A percentile compares a stretch with the other conserved stretches of the same genome.
Evolutionary conservation across 208 protist species (phyloP).

Genomic region (Giardia duodenalis): DNA sequence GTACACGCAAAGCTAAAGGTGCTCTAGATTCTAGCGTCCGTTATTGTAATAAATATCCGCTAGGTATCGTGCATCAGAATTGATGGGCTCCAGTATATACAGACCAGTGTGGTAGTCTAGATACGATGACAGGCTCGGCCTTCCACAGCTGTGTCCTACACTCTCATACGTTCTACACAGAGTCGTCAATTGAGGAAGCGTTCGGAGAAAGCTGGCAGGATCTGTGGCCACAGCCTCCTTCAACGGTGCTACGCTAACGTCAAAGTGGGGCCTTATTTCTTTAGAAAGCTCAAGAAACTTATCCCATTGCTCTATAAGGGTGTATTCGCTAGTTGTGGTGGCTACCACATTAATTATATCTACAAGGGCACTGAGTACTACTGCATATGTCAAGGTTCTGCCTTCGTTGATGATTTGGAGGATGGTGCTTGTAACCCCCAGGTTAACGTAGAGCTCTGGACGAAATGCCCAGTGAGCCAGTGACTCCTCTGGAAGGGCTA

Average conservation of each 20-base stretch:
- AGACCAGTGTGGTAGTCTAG: neutral
- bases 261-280: neutral
- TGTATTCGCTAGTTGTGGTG: neutral
- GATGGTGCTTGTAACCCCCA: neutral
- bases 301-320: neutral
- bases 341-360: neutral
- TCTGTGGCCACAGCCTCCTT: neutral
- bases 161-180: neutral
- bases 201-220: neutral
- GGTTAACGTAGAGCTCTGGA: neutral
- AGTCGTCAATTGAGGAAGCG: neutral
- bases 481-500: neutral
- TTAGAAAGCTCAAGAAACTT: neutral
- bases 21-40: too few species aligned
- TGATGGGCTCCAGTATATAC: neutral
- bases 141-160: neutral
- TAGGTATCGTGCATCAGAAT: neutral
- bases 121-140: neutral
- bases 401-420: neutral
- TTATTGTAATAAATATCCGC: neutral
- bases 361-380: neutral
- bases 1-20: too few species aligned
- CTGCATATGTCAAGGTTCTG: neutral
- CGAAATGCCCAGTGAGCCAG: neutral
- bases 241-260: neutral